These are phyloP conservation scores for Candida sp. DNA, from an alignment of 1,139 yeast species.

Conservation along the genomic window DNA sequence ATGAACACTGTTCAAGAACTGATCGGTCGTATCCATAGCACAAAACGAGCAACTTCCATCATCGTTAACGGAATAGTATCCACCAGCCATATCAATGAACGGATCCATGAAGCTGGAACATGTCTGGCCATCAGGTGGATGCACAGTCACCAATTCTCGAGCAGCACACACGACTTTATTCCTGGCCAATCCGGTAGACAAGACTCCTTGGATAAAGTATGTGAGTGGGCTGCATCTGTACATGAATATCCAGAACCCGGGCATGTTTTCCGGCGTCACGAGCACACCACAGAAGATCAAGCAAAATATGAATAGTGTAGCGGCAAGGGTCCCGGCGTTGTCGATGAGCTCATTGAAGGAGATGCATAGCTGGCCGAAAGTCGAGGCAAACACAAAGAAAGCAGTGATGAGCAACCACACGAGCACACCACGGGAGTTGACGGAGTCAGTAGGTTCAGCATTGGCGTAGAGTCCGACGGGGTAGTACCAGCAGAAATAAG, in stretches of 20 bases:
- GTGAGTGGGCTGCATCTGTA: background rate
- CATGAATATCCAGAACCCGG: background rate
- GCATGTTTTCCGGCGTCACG: background rate
- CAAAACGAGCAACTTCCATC: constrained; percentile 54
- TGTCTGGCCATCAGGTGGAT: background rate
- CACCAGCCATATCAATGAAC: background rate
- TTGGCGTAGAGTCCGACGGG: background rate
- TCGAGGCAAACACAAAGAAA: background rate
- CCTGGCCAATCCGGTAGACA: background rate
- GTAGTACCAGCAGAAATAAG: background rate
- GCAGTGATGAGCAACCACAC: background rate
- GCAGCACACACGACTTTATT: background rate
- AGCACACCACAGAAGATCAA: background rate
- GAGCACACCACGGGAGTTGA: background rate
- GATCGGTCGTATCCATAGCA: constrained; percentile 51
- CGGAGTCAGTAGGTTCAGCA: background rate
- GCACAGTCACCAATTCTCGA: background rate
- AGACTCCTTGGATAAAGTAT: background rate
- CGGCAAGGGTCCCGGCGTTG: background rate
- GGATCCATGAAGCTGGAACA: background rate
- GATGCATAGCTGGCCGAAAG: background rate
- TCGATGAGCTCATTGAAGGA: background rate
- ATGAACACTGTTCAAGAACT: constrained; percentile 47
- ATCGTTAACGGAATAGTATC: constrained; percentile 10
- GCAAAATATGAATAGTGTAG: background rate